These are phyloP conservation scores for Dactylellina cionopaga DNA, from an alignment of 2,329 filamentous ascomycete species.

Conservation along the genomic window DNA sequence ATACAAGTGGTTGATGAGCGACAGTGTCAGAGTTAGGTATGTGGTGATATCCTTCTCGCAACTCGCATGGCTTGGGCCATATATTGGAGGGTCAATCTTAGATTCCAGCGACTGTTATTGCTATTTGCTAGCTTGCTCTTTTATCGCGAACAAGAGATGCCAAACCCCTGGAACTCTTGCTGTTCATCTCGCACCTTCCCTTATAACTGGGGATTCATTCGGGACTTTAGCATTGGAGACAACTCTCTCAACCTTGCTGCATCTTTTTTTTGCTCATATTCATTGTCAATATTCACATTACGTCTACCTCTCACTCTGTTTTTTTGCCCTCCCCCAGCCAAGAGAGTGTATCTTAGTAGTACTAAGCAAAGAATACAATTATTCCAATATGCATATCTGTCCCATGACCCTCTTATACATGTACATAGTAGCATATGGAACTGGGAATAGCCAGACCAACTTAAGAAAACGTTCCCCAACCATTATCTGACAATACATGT, in stretches of 20 bases:
- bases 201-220: constrained; percentile 6
- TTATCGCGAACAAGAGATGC: constrained; percentile 31
- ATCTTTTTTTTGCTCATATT: background rate
- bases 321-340: background rate
- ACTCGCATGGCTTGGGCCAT: background rate
- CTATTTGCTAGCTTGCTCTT: background rate
- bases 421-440: constrained; percentile 44
- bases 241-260: constrained; percentile 3
- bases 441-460: constrained; percentile 12
- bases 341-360: constrained; percentile 53
- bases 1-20: constrained; percentile 99
- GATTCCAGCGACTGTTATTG: constrained; percentile 7
- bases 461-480: constrained; percentile 59
- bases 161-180: constrained; percentile 34
- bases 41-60: background rate
- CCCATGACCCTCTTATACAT: constrained; percentile 31
- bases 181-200: background rate
- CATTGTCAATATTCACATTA: constrained; percentile 3
- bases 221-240: constrained; percentile 15
- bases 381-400: constrained; percentile 32
- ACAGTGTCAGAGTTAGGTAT: constrained; percentile 88
- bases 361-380: constrained; percentile 42
- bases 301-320: constrained; percentile 16
- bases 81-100: constrained; percentile 3
- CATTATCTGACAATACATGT: constrained; percentile 74